Conservation (phyloP, 192 early-diverging fungal genomes). For the Diversispora eburnea region DNA sequence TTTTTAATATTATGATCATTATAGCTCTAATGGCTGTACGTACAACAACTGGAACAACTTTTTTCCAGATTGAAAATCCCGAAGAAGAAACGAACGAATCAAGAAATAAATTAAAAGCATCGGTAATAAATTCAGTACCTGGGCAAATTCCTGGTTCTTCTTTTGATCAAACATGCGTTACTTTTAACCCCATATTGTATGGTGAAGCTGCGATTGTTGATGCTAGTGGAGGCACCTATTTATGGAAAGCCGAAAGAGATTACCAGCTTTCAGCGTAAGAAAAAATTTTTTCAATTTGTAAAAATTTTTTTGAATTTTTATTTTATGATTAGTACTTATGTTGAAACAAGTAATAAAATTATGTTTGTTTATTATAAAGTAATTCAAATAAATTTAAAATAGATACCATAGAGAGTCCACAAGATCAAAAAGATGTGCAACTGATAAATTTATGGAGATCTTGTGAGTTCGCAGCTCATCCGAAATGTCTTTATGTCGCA, state of each 20-base stretch:
- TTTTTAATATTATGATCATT: background rate
- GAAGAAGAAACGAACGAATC: background rate
- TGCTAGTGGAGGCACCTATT: constrained; percentile 15
- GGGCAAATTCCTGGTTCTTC: background rate
- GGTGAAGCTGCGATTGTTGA: constrained; percentile 27
- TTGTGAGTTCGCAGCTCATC: constrained; percentile 23
- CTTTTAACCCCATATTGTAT: constrained; percentile 25
- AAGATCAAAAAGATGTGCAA: background rate
- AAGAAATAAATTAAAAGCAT: background rate
- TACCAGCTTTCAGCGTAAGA: too few species aligned
- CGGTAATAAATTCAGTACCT: background rate
- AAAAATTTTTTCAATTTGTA: too few species aligned
- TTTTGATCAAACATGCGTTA: constrained; percentile 16
- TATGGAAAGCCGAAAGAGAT: constrained; percentile 21
- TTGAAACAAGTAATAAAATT: background rate
- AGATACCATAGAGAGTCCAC: background rate
- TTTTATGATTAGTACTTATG: too few species aligned
- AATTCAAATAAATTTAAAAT: background rate
- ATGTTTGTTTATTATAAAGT: background rate
- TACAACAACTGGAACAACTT: constrained; percentile 20
- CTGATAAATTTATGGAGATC: constrained; percentile 1
- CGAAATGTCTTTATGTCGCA: constrained; percentile 15
- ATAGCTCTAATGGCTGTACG: constrained; percentile 22
- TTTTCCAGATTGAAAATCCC: background rate
- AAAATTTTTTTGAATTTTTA: too few species aligned